Conservation (phyloP, 108 stramenopile genomes). For the Parietichytrium sp. region DNA sequence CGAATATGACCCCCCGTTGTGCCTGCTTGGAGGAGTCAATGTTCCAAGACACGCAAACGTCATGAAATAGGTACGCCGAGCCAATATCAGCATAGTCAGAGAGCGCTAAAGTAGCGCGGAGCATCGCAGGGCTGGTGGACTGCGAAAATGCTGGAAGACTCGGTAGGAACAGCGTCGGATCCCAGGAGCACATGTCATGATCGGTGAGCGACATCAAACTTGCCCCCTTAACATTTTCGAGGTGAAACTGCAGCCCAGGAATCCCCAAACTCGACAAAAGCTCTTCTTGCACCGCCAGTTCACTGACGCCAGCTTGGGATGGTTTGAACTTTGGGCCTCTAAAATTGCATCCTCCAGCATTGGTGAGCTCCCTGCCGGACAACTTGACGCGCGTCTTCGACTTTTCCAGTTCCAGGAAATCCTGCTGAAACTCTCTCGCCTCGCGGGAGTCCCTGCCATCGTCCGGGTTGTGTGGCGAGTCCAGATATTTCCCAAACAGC, state of each 20-base stretch:
- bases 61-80: not conserved
- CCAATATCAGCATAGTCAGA: too few relatives aligned
- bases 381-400: slow-evolving; percentile 13
- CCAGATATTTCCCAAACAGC: too few relatives aligned
- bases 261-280: too few relatives aligned
- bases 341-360: not conserved
- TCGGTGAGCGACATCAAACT: too few relatives aligned
- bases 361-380: not conserved
- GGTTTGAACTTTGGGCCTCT: not conserved
- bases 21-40: not conserved
- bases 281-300: too few relatives aligned
- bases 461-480: too few relatives aligned
- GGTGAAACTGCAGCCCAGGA: too few relatives aligned
- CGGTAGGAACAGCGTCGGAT: slow-evolving; percentile 21
- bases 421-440: too few relatives aligned
- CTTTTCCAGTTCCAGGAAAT: too few relatives aligned
- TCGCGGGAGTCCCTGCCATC: too few relatives aligned
- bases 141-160: not conserved
- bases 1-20: not conserved
- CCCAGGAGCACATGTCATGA: slow-evolving; percentile 37
- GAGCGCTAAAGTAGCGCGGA: not conserved
- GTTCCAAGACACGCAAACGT: slow-evolving; percentile 29
- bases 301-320: not conserved
- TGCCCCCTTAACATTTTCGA: too few relatives aligned
- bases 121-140: not conserved